Percentiles rank a stretch among this genome's conserved stretches.
phyloP scores from a whole-genome alignment of 495 filamentous ascomycete species.

The Talaromyces borbonicus region DNA sequence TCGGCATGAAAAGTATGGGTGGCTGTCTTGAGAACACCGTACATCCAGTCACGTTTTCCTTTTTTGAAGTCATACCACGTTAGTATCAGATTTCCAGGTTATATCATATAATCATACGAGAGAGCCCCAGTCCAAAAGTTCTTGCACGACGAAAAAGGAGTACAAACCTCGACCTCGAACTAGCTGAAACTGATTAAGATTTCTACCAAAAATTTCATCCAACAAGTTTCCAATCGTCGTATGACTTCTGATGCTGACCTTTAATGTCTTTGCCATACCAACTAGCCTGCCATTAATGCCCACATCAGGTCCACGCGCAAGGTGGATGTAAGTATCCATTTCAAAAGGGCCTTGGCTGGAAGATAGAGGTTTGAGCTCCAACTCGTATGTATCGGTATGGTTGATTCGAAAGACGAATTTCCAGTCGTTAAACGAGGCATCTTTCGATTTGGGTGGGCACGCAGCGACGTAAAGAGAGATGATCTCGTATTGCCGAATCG shows the following conservation, averaged over 20 bases:
- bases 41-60: conserved; percentile 1
- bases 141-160: neutral
- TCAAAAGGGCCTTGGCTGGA: neutral
- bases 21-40: neutral
- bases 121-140: neutral
- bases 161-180: neutral
- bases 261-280: conserved; percentile 1
- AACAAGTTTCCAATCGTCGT: neutral
- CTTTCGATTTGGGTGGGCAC: neutral
- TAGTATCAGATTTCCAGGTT: neutral
- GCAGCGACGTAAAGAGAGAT: neutral
- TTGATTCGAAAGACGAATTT: neutral
- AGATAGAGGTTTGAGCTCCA: neutral
- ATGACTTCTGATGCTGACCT: neutral
- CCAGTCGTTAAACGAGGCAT: neutral
- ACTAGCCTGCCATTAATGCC: neutral
- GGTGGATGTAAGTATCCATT: neutral
- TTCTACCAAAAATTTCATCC: neutral
- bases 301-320: neutral
- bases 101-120: neutral
- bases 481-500: neutral
- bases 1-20: neutral
- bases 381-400: neutral
- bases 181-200: neutral
- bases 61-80: neutral